Evolutionary conservation across 345 rosid species (phyloP).

Genomic region (Salix suchowensis): DNA sequence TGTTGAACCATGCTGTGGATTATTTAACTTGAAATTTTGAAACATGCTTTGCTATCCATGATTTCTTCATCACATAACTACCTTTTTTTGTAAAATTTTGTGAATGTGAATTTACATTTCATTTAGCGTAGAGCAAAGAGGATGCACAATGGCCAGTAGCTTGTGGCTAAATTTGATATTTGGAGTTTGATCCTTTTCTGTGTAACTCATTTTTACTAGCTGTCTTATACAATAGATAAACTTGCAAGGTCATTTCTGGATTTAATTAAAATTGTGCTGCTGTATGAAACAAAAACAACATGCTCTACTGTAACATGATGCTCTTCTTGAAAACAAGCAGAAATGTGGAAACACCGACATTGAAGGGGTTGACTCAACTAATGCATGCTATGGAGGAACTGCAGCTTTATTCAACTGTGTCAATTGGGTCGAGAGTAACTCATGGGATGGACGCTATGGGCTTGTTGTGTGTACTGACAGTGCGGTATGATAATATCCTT

Average conservation of each 20-base stretch:
- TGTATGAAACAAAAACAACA: neutral
- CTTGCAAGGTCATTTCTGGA: neutral
- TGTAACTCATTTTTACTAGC: no score
- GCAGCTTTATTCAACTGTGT: conserved; percentile 96
- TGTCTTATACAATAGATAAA: neutral
- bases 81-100: neutral
- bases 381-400: conserved; percentile 99
- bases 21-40: neutral
- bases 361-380: conserved; percentile 96
- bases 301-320: neutral
- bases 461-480: conserved; percentile 96
- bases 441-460: conserved; percentile 99
- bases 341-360: conserved; percentile 89
- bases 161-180: neutral
- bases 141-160: neutral
- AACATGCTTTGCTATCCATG: neutral
- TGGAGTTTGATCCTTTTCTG: neutral
- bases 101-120: neutral
- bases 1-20: neutral
- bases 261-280: neutral
- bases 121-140: neutral
- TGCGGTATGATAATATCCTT: conserved; percentile 59
- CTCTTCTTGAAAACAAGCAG: conserved; percentile 44
- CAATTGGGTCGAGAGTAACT: conserved; percentile 97
- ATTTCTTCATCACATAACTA: neutral